Percentiles rank a stretch among this genome's conserved stretches.
Evolutionary conservation across 2,329 filamentous ascomycete genomes (phyloP).

Genomic region (Periconia macrospinosa): DNA sequence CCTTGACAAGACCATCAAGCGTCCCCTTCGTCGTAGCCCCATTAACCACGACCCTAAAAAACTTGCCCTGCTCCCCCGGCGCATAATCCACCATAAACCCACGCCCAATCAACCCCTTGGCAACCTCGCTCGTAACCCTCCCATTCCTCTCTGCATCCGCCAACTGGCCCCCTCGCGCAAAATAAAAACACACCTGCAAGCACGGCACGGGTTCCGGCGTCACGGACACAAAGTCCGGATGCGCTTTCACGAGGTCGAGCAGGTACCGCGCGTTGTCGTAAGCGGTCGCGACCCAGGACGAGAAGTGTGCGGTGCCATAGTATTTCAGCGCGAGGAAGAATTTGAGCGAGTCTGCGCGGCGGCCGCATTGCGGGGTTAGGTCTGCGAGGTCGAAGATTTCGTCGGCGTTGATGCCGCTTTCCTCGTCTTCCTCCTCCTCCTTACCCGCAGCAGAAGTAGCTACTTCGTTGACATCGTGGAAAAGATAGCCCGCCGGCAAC

Average conservation of each 20-base stretch:
- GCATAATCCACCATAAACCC: slow-evolving; percentile 74
- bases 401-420: slow-evolving; percentile 10
- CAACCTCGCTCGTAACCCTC: slow-evolving; percentile 58
- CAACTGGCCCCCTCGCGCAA: slow-evolving; percentile 62
- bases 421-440: background rate
- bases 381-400: slow-evolving; percentile 88
- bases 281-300: slow-evolving; percentile 63
- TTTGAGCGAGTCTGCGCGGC: slow-evolving; percentile 83
- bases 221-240: slow-evolving; percentile 69
- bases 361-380: slow-evolving; percentile 89
- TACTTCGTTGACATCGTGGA: slow-evolving; percentile 40
- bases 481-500: slow-evolving; percentile 76
- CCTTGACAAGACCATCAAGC: slow-evolving; percentile 63
- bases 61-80: slow-evolving; percentile 63
- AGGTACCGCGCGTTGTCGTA: slow-evolving; percentile 73
- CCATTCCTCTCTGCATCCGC: slow-evolving; percentile 54
- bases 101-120: slow-evolving; percentile 55
- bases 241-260: slow-evolving; percentile 59
- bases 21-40: slow-evolving; percentile 62
- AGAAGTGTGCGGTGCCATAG: slow-evolving; percentile 78
- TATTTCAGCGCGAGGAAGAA: slow-evolving; percentile 88
- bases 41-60: slow-evolving; percentile 72
- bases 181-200: slow-evolving; percentile 94
- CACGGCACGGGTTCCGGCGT: slow-evolving; percentile 75
- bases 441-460: slow-evolving; percentile 7